phyloP scores from a whole-genome alignment of 2,329 filamentous ascomycete species.

The Biscogniauxia mediterranea region DNA sequence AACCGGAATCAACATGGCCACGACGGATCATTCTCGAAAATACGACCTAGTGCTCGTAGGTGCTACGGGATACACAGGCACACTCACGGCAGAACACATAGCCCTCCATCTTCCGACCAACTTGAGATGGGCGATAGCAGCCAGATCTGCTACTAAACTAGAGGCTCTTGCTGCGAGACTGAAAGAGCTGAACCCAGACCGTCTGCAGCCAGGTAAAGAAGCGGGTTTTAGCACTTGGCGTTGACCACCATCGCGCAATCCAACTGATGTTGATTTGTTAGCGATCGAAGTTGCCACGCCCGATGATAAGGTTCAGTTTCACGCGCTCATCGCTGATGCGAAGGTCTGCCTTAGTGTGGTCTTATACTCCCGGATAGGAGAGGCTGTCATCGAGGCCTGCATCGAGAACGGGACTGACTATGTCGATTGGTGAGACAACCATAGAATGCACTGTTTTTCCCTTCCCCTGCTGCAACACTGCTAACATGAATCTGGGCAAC shows the following conservation, averaged over 20 bases:
- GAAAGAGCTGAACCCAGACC: slow-evolving; percentile 8
- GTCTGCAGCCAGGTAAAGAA: slow-evolving; percentile 17
- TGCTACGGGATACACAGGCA: slow-evolving; percentile 1
- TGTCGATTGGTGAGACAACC: slow-evolving; percentile 19
- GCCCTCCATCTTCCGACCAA: not conserved
- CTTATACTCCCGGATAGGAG: slow-evolving; percentile 19
- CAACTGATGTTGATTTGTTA: slow-evolving; percentile 5
- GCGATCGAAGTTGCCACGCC: slow-evolving; percentile 17
- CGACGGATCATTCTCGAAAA: not conserved
- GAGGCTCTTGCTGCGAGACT: slow-evolving; percentile 5
- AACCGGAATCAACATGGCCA: not conserved
- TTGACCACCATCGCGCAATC: not conserved
- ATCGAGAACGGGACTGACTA: slow-evolving; percentile 23
- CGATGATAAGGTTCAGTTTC: slow-evolving; percentile 11
- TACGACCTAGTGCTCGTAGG: slow-evolving; percentile 1
- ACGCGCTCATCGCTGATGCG: slow-evolving; percentile 12
- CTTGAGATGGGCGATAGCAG: slow-evolving; percentile 2
- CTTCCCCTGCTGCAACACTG: not conserved
- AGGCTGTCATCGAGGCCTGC: slow-evolving; percentile 21
- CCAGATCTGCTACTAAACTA: slow-evolving; percentile 1
- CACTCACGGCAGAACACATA: slow-evolving; percentile 3
- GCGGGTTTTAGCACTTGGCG: not conserved
- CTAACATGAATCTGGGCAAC: not conserved
- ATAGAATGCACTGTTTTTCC: not conserved
- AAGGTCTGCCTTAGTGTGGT: slow-evolving; percentile 25